Evolutionary conservation across 306 rosid species (phyloP), one percentile per base, ranked within the genome.

Genomic region (Boehmeria nivea): DNA sequence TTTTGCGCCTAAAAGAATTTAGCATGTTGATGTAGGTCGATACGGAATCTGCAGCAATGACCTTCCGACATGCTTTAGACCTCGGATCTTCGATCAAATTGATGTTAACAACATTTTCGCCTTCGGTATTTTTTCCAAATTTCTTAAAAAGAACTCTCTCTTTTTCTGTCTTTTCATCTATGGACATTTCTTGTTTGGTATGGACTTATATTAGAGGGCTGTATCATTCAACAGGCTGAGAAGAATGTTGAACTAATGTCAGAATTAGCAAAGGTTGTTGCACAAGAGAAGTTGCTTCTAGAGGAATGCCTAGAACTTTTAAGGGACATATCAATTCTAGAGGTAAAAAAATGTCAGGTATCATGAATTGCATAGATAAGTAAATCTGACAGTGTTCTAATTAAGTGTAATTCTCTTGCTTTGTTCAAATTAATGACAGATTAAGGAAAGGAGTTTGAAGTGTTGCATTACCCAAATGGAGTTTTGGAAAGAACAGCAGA

Each of bases 241-340:
- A 64, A 78, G 68, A 77, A 55, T 65, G 76, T 58, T 56, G 31
- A 58, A 2, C 47, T 75, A 43, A 61, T 89, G 2, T 83, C 93
- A 23, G 75, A 81, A 64, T 67, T 89, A 61, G 93, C 93, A 26
- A 63, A 64, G 60, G 79, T 77, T 18, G 85, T 83, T 20, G 78
- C 75, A 13, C 87, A 73, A 66, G 95, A 85, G 60, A 89, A 60
- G 54, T 71, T 83, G 65, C 77, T 83, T 56, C 51, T 79, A 18
- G 77, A 85, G 54, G 93, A 83, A 73, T 78, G 78, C 60, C 34
- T 68, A 51, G 85, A 78, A 56, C 83, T 76, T 59, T 60, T 69
- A 17, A 71, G 69, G 3, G 43, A 47, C 66, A 61, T 77, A 59
- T 79, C 81, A 12, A 46, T 65, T 43, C 54, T 73, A 12, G 89